Conservation (phyloP, 129 eudicot genomes). For the Tagetes erecta region DNA sequence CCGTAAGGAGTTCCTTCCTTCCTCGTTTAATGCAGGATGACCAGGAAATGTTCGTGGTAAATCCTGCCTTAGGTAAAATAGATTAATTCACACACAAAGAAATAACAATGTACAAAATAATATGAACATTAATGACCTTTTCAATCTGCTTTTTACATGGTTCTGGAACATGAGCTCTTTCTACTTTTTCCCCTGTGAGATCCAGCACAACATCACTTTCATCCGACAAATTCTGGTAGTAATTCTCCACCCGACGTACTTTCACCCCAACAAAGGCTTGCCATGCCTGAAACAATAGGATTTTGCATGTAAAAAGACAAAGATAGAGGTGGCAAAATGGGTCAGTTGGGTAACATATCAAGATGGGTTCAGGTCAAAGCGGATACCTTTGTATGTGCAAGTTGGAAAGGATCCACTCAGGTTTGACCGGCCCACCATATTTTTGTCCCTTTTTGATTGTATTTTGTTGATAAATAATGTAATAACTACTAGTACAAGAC, state of each 20-base stretch:
- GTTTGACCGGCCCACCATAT: neutral
- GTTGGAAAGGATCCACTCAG: neutral
- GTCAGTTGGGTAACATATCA: neutral
- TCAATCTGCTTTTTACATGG: conserved; percentile 91
- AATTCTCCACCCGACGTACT: conserved; percentile 75
- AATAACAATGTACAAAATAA: conserved; percentile 22
- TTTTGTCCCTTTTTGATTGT: neutral
- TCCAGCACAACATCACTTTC: conserved; percentile 42
- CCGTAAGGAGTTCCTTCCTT: conserved; percentile 85
- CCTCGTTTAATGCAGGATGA: conserved; percentile 92
- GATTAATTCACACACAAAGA: conserved; percentile 33
- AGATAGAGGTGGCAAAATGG: conserved; percentile 3
- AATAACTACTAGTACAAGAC: neutral
- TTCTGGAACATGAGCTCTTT: conserved; percentile 48
- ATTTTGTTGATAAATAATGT: neutral
- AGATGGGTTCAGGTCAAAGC: neutral
- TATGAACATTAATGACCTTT: conserved; percentile 81
- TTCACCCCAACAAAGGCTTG: conserved; percentile 96
- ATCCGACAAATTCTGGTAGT: conserved; percentile 76
- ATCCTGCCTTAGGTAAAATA: conserved; percentile 58
- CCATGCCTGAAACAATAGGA: conserved; percentile 67
- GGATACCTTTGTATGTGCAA: neutral
- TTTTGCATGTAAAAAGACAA: conserved; percentile 22
- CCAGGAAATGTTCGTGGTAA: conserved; percentile 97
- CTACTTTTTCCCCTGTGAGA: conserved; percentile 19